Evolutionary conservation across 495 filamentous ascomycete genomes (phyloP).

Genomic region (Extremus antarcticus): DNA sequence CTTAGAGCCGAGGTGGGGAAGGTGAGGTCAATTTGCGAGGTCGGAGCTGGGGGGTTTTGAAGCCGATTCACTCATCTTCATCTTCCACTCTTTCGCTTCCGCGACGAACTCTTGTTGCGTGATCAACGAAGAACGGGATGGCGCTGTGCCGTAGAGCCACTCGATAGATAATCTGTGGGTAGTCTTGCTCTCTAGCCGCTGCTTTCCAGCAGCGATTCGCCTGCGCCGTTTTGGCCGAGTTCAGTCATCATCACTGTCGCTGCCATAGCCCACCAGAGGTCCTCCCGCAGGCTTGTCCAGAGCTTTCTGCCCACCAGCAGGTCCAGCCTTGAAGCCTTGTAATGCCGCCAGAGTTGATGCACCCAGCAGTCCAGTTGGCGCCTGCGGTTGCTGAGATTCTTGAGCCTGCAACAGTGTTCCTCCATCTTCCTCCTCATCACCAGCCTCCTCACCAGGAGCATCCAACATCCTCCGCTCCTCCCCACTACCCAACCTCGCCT

Average conservation of each 20-base stretch:
- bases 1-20: not conserved
- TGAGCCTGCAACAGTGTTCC: slow-evolving; percentile 11
- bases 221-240: too few relatives aligned
- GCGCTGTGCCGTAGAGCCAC: too few relatives aligned
- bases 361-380: slow-evolving; percentile 59
- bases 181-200: too few relatives aligned
- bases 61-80: not conserved
- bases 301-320: slow-evolving; percentile 24
- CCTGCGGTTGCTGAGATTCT: slow-evolving; percentile 10
- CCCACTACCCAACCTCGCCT: slow-evolving; percentile 30
- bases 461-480: slow-evolving; percentile 31
- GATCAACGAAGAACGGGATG: too few relatives aligned
- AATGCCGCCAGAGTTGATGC: slow-evolving; percentile 67
- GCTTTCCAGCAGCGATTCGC: too few relatives aligned
- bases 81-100: not conserved
- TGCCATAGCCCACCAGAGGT: slow-evolving; percentile 79
- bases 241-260: slow-evolving; percentile 66
- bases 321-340: slow-evolving; percentile 32
- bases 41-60: not conserved
- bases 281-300: slow-evolving; percentile 41
- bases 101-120: too few relatives aligned
- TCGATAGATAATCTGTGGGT: too few relatives aligned
- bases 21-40: not conserved
- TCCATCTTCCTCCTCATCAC: slow-evolving; percentile 8
- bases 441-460: slow-evolving; percentile 26